Evolutionary conservation across 768 basidiomycete species (phyloP).

Genomic region (Saitozyma sp.): DNA sequence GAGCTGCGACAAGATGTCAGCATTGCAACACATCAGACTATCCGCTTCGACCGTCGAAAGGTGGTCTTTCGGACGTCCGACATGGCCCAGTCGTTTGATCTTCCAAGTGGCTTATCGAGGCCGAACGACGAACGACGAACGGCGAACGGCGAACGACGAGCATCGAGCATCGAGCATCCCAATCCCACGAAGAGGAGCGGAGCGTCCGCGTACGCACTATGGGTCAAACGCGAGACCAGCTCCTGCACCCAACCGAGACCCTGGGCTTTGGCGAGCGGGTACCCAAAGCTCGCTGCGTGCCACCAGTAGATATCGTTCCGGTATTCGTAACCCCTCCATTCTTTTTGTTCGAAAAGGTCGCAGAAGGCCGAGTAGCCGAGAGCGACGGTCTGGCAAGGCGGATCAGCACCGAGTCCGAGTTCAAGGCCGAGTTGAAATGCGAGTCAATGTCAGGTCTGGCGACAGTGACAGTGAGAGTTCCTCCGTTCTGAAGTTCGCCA

Average conservation of each 20-base stretch:
- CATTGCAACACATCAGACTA: not conserved
- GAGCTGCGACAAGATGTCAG: slow-evolving; percentile 30
- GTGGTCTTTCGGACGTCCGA: no score
- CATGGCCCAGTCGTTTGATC: no score
- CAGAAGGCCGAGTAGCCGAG: slow-evolving; percentile 91
- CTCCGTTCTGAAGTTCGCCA: no score
- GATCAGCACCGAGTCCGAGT: not conserved
- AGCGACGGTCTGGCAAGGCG: slow-evolving; percentile 66
- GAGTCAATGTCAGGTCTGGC: no score
- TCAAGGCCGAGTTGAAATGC: not conserved
- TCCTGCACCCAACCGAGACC: slow-evolving; percentile 53
- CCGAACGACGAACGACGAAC: no score
- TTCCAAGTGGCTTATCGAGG: no score
- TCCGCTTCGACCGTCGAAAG: no score
- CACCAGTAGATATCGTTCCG: slow-evolving; percentile 55
- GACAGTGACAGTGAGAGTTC: no score
- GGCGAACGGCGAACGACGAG: no score
- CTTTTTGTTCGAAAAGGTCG: slow-evolving; percentile 80
- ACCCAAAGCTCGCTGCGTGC: slow-evolving; percentile 71
- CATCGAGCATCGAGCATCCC: no score
- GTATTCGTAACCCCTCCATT: slow-evolving; percentile 93
- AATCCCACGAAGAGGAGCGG: not conserved
- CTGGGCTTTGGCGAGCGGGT: slow-evolving; percentile 65
- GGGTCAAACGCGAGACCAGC: slow-evolving; percentile 46
- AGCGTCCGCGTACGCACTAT: slow-evolving; percentile 14